phyloP scores from a whole-genome alignment of 306 rosid species.

The Vigna reflexopilosa region DNA sequence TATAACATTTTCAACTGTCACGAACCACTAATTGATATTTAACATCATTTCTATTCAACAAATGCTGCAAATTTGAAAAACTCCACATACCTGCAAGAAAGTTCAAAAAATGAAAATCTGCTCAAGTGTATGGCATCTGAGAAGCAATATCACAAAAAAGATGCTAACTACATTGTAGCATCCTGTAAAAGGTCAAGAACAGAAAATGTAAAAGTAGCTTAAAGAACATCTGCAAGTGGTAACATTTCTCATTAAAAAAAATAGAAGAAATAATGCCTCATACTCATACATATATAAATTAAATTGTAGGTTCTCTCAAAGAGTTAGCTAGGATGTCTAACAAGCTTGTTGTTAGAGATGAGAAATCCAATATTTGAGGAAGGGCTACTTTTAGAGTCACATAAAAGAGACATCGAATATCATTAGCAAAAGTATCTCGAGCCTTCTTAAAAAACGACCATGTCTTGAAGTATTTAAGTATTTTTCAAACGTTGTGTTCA shows the following conservation, averaged over 20 bases:
- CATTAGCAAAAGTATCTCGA: too few relatives aligned
- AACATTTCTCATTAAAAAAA: background rate
- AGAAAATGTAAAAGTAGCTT: constrained; percentile 3
- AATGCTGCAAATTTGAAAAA: constrained; percentile 57
- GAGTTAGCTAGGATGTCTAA: too few relatives aligned
- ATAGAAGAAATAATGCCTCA: background rate
- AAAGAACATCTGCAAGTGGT: constrained; percentile 14
- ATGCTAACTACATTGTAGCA: constrained; percentile 10
- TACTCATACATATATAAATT: background rate
- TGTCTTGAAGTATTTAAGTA: too few relatives aligned
- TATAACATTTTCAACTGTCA: constrained; percentile 47
- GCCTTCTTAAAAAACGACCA: too few relatives aligned
- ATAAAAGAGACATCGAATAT: too few relatives aligned
- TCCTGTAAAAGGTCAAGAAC: constrained; percentile 16
- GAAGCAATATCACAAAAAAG: constrained; percentile 7
- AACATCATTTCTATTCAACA: constrained; percentile 61
- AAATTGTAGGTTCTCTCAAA: too few relatives aligned
- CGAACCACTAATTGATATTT: constrained; percentile 57
- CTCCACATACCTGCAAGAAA: constrained; percentile 59
- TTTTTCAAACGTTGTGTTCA: too few relatives aligned
- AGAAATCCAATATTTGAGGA: too few relatives aligned
- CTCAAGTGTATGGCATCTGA: constrained; percentile 36
- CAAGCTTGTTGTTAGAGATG: too few relatives aligned
- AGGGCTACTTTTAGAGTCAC: too few relatives aligned
- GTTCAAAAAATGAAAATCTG: constrained; percentile 39